Base-by-base conservation (phyloP, 192 early-diverging fungal species). In the Coemansia asiatica region DNA sequence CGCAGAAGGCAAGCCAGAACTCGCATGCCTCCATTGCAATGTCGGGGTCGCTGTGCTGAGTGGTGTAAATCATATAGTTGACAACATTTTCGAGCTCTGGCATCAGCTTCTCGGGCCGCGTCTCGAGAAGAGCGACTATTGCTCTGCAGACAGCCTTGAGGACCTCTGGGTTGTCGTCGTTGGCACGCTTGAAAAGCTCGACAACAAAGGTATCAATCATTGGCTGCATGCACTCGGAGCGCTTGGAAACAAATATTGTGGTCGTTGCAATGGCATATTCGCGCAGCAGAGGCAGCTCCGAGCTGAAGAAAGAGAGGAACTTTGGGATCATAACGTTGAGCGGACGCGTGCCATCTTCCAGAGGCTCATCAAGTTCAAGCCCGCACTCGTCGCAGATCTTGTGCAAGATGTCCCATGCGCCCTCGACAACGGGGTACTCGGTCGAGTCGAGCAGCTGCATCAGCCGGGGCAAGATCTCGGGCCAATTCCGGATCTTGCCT, bases 21-120 rank as follows among this genome's bases (percentile, higher is more conserved):
- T 99, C 98, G 76, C 94, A 95, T 10, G 96, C 96, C 78, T 98
- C 98, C 63, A 97, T 83, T n/a, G 96, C 96, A 53, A 98, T 87
- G 29, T 88, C 83, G 21, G 91, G 85, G 62, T 97, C 92, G 61
- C 66, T 69, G 65, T 91, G 87, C 84, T 92, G 88, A n/a, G 92
- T 98, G 49, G 90, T 93, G 75, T 88, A 91, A 10, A 99, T 85
- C 92, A 99, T 98, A 76, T 96, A 99, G 71, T 91, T 88, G 55
- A 98, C 91, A 27, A 98, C 87, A 68, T 90, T 90, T 61, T 87
- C 85, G 67, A 99, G 86, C 69, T 96, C 90, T 16, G 92, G 91
- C 66, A 92, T 76, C 25, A 99, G 83, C 68, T 89, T 89, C 61
- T 95, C 91, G 19, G 95, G 91, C 47, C 87, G 77, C 10, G 87